These are phyloP conservation scores for Candida endomychidarum DNA, from an alignment of 805 yeast species.

Conservation along the genomic window DNA sequence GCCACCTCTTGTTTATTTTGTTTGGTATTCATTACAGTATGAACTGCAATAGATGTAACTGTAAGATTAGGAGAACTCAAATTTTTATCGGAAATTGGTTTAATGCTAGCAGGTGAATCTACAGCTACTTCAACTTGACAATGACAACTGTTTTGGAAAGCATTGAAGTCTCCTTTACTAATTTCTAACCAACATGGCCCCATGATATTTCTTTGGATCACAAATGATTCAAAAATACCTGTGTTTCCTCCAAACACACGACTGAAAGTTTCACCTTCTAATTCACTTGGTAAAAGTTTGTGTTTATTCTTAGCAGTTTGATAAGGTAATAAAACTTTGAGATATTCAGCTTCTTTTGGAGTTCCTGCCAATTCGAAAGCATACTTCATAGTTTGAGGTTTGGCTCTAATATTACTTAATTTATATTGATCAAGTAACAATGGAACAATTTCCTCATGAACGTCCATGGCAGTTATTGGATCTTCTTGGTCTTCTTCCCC, in stretches of 20 bases:
- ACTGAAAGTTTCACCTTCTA: conserved; percentile 73
- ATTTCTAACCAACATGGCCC: conserved; percentile 97
- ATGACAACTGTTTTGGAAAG: conserved; percentile 68
- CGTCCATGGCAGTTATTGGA: conserved; percentile 56
- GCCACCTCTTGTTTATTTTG: conserved; percentile 84
- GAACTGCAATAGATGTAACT: conserved; percentile 71
- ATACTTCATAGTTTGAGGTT: conserved; percentile 72
- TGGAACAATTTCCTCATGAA: conserved; percentile 74
- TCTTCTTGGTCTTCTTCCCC: conserved; percentile 40
- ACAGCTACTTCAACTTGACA: conserved; percentile 76
- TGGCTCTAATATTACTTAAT: conserved; percentile 61
- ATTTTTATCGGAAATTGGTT: conserved; percentile 38
- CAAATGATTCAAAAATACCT: conserved; percentile 80
- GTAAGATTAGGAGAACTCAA: conserved; percentile 64
- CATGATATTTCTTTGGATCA: conserved; percentile 79
- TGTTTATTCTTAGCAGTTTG: conserved; percentile 56
- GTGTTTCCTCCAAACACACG: conserved; percentile 79
- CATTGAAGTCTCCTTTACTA: conserved; percentile 56
- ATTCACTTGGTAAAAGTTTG: conserved; percentile 54
- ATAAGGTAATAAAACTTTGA: conserved; percentile 75
- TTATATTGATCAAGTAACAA: conserved; percentile 63
- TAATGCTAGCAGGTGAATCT: conserved; percentile 45
- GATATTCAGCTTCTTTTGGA: conserved; percentile 77
- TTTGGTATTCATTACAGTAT: conserved; percentile 74
- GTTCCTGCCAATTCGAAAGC: conserved; percentile 84